Base-by-base conservation (phyloP, 2,329 filamentous ascomycete species). In the Alternaria sp. region DNA sequence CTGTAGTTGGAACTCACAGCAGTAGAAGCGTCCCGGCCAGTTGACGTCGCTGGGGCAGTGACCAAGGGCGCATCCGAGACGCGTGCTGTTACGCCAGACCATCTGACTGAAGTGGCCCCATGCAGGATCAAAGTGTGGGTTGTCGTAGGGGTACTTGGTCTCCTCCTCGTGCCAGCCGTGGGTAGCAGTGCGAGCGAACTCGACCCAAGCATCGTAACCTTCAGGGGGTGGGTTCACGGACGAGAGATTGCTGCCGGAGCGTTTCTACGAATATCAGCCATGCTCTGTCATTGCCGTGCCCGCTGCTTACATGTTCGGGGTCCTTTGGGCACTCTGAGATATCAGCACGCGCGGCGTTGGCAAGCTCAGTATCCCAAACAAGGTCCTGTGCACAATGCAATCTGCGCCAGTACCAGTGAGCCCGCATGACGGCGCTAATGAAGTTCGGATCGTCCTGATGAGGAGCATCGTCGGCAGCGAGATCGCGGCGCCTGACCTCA, bases 101-200 rank as follows among this genome's bases (percentile, higher is more conserved):
- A 79, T 65, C 68, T 79, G 77, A 7, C 75, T 73, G 67, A 79
- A 79, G 68, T 79, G 76, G 20, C 74, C 75, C 68, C 71, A 75
- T 7, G 68, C 62, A n/a, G 62, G 60, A 14, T 70, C 64, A 32
- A 64, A 75, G 57, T 68, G 61, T 5, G 75, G 76, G 20, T 73
- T 64, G 49, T 70, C 62, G 61, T 76, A 78, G 9, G 74, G 73
- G 54, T 78, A 78, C 63, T 75, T 73, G 48, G 54, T 61, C 62
- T 76, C 74, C 59, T 77, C 75, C 49, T 76, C 73, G 53, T 78
- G 72, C 76, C 76, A 78, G 64, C 75, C 75, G 54, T 77, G 74
- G 20, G 71, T 55, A 34, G 71, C 67, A 16, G 56, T 63, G 52
- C 72, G 71, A 7, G 72, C 72, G 39, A 71, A 68, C 56, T 73